Percentiles rank a stretch among this genome's conserved stretches.
Conservation (phyloP, 2,329 filamentous ascomycete species). For the Dendrostoma leiphaemia region DNA sequence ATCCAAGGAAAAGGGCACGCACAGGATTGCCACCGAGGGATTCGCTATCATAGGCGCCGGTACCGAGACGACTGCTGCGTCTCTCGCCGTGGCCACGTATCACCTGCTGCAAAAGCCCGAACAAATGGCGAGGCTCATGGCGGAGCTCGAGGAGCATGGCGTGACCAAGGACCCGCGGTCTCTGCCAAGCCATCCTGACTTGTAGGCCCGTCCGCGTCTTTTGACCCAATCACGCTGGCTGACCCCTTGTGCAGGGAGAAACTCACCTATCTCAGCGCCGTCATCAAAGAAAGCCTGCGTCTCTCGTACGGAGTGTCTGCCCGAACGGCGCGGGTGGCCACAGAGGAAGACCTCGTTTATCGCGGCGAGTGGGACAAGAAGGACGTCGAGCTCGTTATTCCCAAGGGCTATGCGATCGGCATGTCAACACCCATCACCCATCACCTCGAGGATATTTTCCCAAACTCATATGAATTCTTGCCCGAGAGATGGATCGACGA, state of each 20-base stretch:
- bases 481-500: slow-evolving; percentile 23
- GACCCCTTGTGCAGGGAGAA: too few relatives aligned
- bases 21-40: slow-evolving; percentile 29
- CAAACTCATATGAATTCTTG: slow-evolving; percentile 16
- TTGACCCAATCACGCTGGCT: too few relatives aligned
- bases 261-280: slow-evolving; percentile 13
- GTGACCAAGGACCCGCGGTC: slow-evolving; percentile 2
- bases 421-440: slow-evolving; percentile 20
- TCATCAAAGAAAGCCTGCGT: slow-evolving; percentile 13
- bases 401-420: slow-evolving; percentile 19
- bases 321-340: slow-evolving; percentile 19
- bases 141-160: slow-evolving; percentile 39
- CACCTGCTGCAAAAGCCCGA: slow-evolving; percentile 16
- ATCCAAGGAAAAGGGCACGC: slow-evolving; percentile 26
- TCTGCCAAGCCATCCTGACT: background rate
- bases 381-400: slow-evolving; percentile 18
- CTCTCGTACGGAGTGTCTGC: slow-evolving; percentile 15
- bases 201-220: too few relatives aligned
- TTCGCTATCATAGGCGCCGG: slow-evolving; percentile 29
- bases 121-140: background rate
- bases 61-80: slow-evolving; percentile 21
- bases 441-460: slow-evolving; percentile 18
- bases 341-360: slow-evolving; percentile 20
- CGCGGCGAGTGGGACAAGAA: slow-evolving; percentile 16
- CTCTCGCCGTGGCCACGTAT: slow-evolving; percentile 22